These are phyloP conservation scores for Globisporangium mamillatum DNA, from an alignment of 352 stramenopile genomes.

Conservation along the genomic window DNA sequence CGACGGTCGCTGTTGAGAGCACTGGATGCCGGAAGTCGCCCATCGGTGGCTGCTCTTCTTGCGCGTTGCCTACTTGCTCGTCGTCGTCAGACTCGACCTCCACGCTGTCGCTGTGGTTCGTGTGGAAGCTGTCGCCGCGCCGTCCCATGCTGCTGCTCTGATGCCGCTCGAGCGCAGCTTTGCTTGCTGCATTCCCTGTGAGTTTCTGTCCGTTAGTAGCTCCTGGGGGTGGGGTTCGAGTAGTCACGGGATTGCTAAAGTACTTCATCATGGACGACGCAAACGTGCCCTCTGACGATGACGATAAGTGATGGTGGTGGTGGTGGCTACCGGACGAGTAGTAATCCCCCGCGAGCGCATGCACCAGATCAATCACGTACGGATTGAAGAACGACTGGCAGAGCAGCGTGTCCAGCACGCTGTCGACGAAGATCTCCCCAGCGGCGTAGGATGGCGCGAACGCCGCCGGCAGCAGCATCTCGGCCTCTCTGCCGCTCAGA, in stretches of 20 bases:
- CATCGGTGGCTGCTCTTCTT: slow-evolving; percentile 5
- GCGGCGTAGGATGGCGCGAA: slow-evolving; percentile 53
- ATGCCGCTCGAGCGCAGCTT: not conserved
- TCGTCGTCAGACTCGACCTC: not conserved
- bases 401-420: slow-evolving; percentile 55
- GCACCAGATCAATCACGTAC: slow-evolving; percentile 61
- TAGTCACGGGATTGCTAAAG: slow-evolving; percentile 10
- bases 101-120: not conserved
- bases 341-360: slow-evolving; percentile 44
- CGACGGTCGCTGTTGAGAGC: slow-evolving; percentile 30
- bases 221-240: not conserved
- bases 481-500: slow-evolving; percentile 15
- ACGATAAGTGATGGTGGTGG: not conserved
- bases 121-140: not conserved
- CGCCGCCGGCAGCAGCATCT: slow-evolving; percentile 26
- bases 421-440: slow-evolving; percentile 60
- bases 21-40: slow-evolving; percentile 25
- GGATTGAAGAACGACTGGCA: slow-evolving; percentile 77
- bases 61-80: slow-evolving; percentile 11
- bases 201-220: not conserved
- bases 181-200: not conserved
- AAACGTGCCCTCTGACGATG: slow-evolving; percentile 21
- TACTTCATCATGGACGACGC: slow-evolving; percentile 31
- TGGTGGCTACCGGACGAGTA: slow-evolving; percentile 14
- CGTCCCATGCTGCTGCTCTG: not conserved